Percentiles rank a stretch among this genome's conserved stretches.
phyloP scores from a whole-genome alignment of 2,329 filamentous ascomycete species.

The Fonsecaea pugnacius region DNA sequence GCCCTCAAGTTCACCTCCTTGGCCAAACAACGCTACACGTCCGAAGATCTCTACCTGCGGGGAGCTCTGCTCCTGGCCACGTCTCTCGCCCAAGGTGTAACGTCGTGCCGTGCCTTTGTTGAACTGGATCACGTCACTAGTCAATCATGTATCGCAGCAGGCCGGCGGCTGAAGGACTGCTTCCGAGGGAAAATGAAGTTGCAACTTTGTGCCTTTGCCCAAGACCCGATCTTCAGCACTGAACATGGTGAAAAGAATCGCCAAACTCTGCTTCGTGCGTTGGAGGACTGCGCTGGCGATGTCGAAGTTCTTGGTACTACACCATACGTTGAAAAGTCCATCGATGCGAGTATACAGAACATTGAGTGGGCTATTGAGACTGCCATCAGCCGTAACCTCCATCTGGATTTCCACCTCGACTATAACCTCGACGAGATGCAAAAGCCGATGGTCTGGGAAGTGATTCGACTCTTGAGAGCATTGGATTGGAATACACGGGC shows the following conservation, averaged over 20 bases:
- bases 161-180: slow-evolving; percentile 60
- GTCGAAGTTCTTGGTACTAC: slow-evolving; percentile 69
- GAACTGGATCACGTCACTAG: slow-evolving; percentile 69
- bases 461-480: slow-evolving; percentile 57
- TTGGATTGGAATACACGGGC: slow-evolving; percentile 53
- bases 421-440: slow-evolving; percentile 63
- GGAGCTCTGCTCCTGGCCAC: slow-evolving; percentile 69
- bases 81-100: slow-evolving; percentile 67
- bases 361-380: slow-evolving; percentile 66
- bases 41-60: slow-evolving; percentile 65
- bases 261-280: slow-evolving; percentile 54
- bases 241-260: slow-evolving; percentile 58
- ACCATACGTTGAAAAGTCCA: slow-evolving; percentile 68
- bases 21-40: slow-evolving; percentile 68
- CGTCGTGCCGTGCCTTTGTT: slow-evolving; percentile 71
- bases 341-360: slow-evolving; percentile 58
- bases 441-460: slow-evolving; percentile 59
- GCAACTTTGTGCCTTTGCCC: slow-evolving; percentile 73
- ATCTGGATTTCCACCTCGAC: slow-evolving; percentile 74
- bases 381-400: slow-evolving; percentile 57
- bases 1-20: slow-evolving; percentile 62
- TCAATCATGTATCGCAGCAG: slow-evolving; percentile 62
- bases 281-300: slow-evolving; percentile 39
- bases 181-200: slow-evolving; percentile 61
- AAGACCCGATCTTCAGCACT: slow-evolving; percentile 68